Evolutionary conservation across 148 eudicot genomes (phyloP).

Genomic region (Camellia japonica): DNA sequence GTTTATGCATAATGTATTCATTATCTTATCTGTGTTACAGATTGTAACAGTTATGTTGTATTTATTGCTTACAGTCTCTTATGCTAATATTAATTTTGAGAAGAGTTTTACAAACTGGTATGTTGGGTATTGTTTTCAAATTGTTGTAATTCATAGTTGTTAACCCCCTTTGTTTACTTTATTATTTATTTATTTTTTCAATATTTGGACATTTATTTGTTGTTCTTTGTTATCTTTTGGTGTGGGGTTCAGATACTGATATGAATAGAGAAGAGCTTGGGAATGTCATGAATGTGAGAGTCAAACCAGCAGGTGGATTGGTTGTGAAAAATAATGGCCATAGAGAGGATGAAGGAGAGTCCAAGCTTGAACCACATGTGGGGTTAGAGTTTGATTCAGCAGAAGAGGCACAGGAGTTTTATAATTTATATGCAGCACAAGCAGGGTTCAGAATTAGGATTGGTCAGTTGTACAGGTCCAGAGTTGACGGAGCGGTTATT

Average conservation of each 20-base stretch:
- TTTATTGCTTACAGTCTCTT: neutral
- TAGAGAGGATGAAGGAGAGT: constrained; percentile 37
- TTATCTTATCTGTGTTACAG: neutral
- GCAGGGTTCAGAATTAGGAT: constrained; percentile 53
- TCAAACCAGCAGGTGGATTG: constrained; percentile 29
- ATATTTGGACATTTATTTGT: neutral
- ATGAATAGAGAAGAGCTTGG: constrained; percentile 51
- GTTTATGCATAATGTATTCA: no score
- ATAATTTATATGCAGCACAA: constrained; percentile 44
- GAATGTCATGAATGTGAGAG: constrained; percentile 44
- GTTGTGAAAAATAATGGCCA: constrained; percentile 32
- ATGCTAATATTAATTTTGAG: neutral
- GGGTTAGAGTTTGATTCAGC: constrained; percentile 59
- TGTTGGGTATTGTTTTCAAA: neutral
- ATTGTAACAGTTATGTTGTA: neutral
- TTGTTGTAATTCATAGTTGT: neutral
- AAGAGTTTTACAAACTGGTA: neutral
- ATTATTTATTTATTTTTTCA: neutral
- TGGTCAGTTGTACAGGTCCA: constrained; percentile 55
- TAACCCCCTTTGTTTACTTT: no score
- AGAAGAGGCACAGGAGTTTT: constrained; percentile 62
- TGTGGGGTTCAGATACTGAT: constrained; percentile 32
- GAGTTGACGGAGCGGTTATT: constrained; percentile 51
- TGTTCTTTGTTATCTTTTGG: neutral
- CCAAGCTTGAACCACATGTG: constrained; percentile 41